Evolutionary conservation across 345 rosid species (phyloP).

Genomic region (Eucalyptus regnans): DNA sequence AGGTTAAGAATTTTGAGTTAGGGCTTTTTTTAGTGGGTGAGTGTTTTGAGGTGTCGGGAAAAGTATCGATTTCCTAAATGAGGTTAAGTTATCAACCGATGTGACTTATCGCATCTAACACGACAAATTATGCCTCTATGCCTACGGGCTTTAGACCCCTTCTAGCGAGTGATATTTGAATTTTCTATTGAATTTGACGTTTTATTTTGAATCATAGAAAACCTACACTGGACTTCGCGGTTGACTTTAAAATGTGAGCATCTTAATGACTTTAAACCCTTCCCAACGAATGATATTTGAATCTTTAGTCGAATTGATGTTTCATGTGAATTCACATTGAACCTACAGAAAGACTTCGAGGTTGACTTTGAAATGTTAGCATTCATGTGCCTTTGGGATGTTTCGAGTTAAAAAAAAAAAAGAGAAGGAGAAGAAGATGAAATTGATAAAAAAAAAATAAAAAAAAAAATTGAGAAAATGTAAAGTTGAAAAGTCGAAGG

Average conservation of each 20-base stretch:
- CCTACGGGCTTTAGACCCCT: neutral
- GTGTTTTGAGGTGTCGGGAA: neutral
- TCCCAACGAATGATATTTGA: neutral
- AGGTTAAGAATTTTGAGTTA: neutral
- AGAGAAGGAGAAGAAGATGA: neutral
- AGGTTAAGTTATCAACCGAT: neutral
- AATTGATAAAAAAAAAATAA: neutral
- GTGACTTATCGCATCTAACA: neutral
- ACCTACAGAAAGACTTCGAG: neutral
- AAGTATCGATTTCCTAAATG: neutral
- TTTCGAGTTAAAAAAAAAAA: neutral
- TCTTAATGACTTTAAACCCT: neutral
- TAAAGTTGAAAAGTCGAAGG: neutral
- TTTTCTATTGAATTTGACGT: fast-evolving
- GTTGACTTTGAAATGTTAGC: neutral
- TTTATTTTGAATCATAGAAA: neutral
- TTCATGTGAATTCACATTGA: neutral
- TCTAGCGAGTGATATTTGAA: neutral
- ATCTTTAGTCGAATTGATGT: no score
- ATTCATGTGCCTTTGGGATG: neutral
- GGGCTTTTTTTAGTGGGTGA: neutral
- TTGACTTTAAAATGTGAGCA: neutral
- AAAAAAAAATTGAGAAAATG: neutral
- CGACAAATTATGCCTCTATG: neutral
- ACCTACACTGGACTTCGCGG: neutral